These are phyloP conservation scores for Hyaloscypha finlandica DNA, from an alignment of 495 filamentous ascomycete species.

Conservation along the genomic window DNA sequence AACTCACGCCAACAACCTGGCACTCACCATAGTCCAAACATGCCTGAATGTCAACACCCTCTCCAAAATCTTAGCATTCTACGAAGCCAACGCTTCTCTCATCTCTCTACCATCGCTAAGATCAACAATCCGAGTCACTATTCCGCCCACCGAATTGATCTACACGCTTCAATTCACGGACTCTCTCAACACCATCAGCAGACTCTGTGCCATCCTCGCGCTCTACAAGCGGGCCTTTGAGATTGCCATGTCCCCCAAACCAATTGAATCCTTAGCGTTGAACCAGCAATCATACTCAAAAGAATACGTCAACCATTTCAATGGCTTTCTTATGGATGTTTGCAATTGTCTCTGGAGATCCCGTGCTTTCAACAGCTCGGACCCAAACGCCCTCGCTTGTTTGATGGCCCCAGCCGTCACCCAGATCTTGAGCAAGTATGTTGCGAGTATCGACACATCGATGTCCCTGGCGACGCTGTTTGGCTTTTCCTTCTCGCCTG, in stretches of 20 bases:
- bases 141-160: slow-evolving; percentile 67
- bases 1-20: slow-evolving; percentile 61
- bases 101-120: slow-evolving; percentile 55
- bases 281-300: slow-evolving; percentile 41
- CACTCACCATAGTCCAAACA: slow-evolving; percentile 60
- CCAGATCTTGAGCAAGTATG: slow-evolving; percentile 48
- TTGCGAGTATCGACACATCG: slow-evolving; percentile 41
- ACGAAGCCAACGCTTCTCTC: slow-evolving; percentile 57
- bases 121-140: slow-evolving; percentile 57
- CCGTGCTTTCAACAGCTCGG: slow-evolving; percentile 67
- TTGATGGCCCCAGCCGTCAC: slow-evolving; percentile 55
- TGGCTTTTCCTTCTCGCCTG: slow-evolving; percentile 68
- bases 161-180: slow-evolving; percentile 70
- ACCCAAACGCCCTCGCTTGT: slow-evolving; percentile 73
- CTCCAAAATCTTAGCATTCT: slow-evolving; percentile 67
- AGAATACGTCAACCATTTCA: slow-evolving; percentile 68
- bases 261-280: slow-evolving; percentile 22
- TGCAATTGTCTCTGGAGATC: slow-evolving; percentile 86
- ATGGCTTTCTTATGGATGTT: slow-evolving; percentile 86
- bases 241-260: slow-evolving; percentile 48
- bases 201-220: slow-evolving; percentile 67
- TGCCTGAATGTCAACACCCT: slow-evolving; percentile 36
- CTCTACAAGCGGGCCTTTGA: slow-evolving; percentile 78
- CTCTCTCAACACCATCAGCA: slow-evolving; percentile 65
- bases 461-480: slow-evolving; percentile 60